Percentiles rank a stretch among this genome's conserved stretches.
These are phyloP conservation scores for Edaphochlamys debaryana DNA, from an alignment of 139 green algal genomes.

Conservation along the genomic window DNA sequence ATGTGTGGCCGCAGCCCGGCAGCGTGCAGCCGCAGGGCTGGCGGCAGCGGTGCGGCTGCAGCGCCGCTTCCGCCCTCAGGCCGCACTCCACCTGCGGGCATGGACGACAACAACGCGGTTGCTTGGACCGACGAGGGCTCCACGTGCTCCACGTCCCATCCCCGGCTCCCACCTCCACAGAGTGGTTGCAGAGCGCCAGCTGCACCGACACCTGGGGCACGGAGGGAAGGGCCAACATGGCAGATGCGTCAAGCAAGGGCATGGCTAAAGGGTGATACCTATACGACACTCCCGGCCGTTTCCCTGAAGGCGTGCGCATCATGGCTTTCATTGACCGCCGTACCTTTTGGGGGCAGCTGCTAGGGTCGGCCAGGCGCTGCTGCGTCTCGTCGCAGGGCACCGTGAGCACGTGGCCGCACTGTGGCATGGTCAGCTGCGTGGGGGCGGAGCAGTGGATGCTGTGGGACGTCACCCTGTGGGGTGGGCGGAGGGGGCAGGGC, in stretches of 20 bases:
- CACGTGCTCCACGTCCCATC: neutral
- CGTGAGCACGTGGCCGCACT: constrained; percentile 49
- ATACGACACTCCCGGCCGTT: too few relatives aligned
- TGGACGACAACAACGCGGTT: too few relatives aligned
- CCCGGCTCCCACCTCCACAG: neutral
- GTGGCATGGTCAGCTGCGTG: constrained; percentile 43
- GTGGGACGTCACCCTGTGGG: neutral
- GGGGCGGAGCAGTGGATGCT: constrained; percentile 8
- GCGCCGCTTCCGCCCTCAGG: neutral
- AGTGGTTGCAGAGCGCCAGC: constrained; percentile 48
- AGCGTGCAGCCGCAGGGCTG: neutral
- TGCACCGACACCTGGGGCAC: constrained; percentile 14
- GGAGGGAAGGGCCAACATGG: too few relatives aligned
- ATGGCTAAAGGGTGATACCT: too few relatives aligned
- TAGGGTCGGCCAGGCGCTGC: neutral
- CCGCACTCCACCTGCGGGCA: constrained; percentile 19
- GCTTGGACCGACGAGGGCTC: too few relatives aligned
- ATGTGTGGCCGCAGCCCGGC: neutral
- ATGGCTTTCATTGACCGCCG: too few relatives aligned
- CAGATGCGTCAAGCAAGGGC: too few relatives aligned
- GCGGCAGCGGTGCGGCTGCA: constrained; percentile 27
- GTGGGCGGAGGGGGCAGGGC: neutral
- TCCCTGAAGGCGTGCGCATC: too few relatives aligned
- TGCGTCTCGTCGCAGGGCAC: constrained; percentile 39
- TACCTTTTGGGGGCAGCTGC: constrained; percentile 33